Conservation (phyloP, 2,329 filamentous ascomycete species). For the Ophiognomonia clavigignenti-juglandacearum region DNA sequence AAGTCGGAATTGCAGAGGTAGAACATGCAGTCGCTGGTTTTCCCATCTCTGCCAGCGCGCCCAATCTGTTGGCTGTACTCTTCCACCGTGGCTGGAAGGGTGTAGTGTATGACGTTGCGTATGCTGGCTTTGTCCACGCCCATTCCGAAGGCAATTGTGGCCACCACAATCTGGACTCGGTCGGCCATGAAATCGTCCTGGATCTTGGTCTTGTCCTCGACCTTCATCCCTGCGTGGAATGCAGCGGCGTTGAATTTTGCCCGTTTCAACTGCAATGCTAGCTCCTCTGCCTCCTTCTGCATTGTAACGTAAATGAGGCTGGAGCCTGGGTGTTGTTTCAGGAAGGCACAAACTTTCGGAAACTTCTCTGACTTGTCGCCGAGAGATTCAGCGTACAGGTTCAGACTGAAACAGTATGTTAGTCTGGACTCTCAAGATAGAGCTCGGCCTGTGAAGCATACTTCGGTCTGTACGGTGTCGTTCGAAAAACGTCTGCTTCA, state of each 20-base stretch:
- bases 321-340: constrained; percentile 46
- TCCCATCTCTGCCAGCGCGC: constrained; percentile 49
- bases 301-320: constrained; percentile 58
- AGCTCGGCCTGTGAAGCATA: constrained; percentile 14
- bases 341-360: constrained; percentile 40
- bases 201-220: constrained; percentile 36
- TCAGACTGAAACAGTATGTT: constrained; percentile 30
- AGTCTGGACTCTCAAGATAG: not conserved
- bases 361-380: constrained; percentile 38
- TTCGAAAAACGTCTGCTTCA: constrained; percentile 48
- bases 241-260: constrained; percentile 36
- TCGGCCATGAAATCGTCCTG: constrained; percentile 49
- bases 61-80: constrained; percentile 56
- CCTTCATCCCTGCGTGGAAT: constrained; percentile 48
- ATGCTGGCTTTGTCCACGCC: constrained; percentile 54
- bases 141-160: constrained; percentile 57
- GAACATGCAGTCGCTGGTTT: constrained; percentile 50
- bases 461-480: constrained; percentile 55
- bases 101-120: constrained; percentile 49
- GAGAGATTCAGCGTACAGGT: constrained; percentile 44
- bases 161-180: constrained; percentile 40
- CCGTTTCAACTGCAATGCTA: constrained; percentile 33
- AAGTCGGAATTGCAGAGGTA: constrained; percentile 54
- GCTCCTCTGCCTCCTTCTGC: constrained; percentile 45
- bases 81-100: constrained; percentile 46